These are phyloP conservation scores for Nicotiana benthamiana DNA, from an alignment of 257 asterid species.

Conservation along the genomic window DNA sequence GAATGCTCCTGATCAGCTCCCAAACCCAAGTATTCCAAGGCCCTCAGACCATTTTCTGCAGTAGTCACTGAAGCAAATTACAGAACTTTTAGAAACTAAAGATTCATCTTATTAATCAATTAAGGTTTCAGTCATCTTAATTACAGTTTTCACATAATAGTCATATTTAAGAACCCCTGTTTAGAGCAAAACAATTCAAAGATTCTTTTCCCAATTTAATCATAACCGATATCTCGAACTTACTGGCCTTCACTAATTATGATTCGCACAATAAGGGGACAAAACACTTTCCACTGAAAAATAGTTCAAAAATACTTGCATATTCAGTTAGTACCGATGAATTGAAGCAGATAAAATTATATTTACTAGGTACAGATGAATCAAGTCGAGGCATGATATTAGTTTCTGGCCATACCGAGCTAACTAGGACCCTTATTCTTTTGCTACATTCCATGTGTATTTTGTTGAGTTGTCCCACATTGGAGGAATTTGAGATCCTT, in stretches of 20 bases:
- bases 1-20: slow-evolving; percentile 17
- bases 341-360: background rate
- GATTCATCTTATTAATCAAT: background rate
- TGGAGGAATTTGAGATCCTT: no score
- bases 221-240: background rate
- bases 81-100: background rate
- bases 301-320: background rate
- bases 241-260: background rate
- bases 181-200: background rate
- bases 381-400: background rate
- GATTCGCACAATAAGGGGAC: background rate
- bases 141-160: no score
- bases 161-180: background rate
- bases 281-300: background rate
- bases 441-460: no score
- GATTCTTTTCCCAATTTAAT: background rate
- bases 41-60: slow-evolving; percentile 53
- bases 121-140: background rate
- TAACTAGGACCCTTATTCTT: background rate
- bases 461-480: no score
- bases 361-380: background rate
- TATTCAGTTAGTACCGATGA: background rate
- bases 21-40: slow-evolving; percentile 50
- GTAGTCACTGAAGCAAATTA: slow-evolving; percentile 41
- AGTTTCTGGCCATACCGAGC: background rate